Evolutionary conservation across 768 basidiomycete species (phyloP).

Genomic region (Crucibulum laeve): DNA sequence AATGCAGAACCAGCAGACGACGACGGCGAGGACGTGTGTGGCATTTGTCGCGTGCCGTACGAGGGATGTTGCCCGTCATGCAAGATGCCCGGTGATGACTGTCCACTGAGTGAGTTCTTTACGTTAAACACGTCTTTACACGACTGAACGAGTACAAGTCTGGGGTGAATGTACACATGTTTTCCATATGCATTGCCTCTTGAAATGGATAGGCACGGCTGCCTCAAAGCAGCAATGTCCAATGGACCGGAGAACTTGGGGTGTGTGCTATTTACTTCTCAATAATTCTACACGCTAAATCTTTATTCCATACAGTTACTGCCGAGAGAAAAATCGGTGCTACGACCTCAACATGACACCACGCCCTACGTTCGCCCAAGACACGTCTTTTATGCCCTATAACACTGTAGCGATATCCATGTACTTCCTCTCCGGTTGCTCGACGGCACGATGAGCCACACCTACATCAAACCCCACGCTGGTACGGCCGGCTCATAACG

Average conservation of each 20-base stretch:
- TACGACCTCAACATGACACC: constrained; percentile 1
- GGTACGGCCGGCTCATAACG: background rate
- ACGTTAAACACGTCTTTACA: background rate
- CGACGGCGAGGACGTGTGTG: constrained; percentile 63
- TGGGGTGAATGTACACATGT: constrained; percentile 98
- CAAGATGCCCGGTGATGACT: constrained; percentile 95
- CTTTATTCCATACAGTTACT: constrained; percentile 4
- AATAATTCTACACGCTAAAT: background rate
- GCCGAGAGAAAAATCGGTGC: constrained; percentile 9
- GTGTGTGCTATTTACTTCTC: constrained; percentile 39
- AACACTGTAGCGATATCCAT: background rate
- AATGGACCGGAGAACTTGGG: constrained; percentile 95
- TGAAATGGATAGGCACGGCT: constrained; percentile 91
- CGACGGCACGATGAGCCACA: background rate
- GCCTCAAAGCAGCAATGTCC: constrained; percentile 95
- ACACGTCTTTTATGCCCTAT: background rate
- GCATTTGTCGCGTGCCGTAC: constrained; percentile 87
- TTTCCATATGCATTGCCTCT: constrained; percentile 97
- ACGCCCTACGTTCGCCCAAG: background rate
- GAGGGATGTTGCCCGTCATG: constrained; percentile 96
- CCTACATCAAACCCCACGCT: background rate
- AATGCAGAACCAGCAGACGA: constrained; percentile 26
- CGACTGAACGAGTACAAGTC: constrained; percentile 46
- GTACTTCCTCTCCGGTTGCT: no score
- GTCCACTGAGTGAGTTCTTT: constrained; percentile 71